Evolutionary conservation across 495 filamentous ascomycete genomes (phyloP).

Genomic region (Pseudotulostoma volvatum): DNA sequence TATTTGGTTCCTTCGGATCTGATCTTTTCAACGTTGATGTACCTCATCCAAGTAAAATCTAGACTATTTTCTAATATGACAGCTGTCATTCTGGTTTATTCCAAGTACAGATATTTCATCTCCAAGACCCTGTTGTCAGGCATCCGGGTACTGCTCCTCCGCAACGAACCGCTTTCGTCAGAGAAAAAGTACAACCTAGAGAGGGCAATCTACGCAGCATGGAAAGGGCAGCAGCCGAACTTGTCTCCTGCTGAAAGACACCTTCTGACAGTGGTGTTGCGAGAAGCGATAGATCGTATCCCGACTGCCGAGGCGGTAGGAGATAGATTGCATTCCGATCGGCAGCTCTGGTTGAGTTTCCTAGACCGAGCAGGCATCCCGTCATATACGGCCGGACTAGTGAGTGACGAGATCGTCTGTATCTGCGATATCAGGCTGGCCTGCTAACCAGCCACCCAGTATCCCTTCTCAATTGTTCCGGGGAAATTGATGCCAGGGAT

Average conservation of each 20-base stretch:
- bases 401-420: constrained; percentile 5
- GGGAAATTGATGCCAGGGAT: constrained; percentile 12
- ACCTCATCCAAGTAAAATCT: constrained; percentile 12
- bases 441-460: constrained; percentile 8
- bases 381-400: constrained; percentile 7
- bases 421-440: neutral
- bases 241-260: constrained; percentile 11
- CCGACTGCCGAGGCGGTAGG: neutral
- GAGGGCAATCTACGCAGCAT: constrained; percentile 11
- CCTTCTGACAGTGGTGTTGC: constrained; percentile 10
- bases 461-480: constrained; percentile 8
- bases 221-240: constrained; percentile 9
- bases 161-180: constrained; percentile 6
- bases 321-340: neutral
- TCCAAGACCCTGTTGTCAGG: constrained; percentile 11
- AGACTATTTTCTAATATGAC: constrained; percentile 10
- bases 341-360: neutral
- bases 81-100: constrained; percentile 4
- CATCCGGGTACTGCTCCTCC: constrained; percentile 12
- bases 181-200: constrained; percentile 13
- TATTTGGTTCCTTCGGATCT: constrained; percentile 11
- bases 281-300: constrained; percentile 8
- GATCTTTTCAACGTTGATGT: constrained; percentile 14
- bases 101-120: constrained; percentile 10
- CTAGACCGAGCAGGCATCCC: constrained; percentile 4